phyloP scores from a whole-genome alignment of 1,284 basidiomycete species.

The Irpex sp. region DNA sequence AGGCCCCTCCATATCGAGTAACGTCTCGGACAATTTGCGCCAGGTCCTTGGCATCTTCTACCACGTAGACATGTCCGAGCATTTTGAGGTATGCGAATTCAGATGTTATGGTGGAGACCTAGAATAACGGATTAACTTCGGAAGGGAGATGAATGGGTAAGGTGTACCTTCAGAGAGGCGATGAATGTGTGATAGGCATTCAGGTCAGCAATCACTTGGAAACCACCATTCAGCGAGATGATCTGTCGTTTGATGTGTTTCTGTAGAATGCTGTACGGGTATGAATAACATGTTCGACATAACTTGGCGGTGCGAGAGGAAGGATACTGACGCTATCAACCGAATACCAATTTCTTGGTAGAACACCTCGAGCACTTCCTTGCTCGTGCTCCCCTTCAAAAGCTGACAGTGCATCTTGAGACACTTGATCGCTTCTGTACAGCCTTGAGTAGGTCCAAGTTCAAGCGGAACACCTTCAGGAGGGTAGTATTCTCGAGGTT shows the following conservation, averaged over 20 bases:
- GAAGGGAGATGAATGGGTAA: not conserved
- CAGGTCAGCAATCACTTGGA: slow-evolving; percentile 95
- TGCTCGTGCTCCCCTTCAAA: slow-evolving; percentile 92
- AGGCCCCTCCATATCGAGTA: slow-evolving; percentile 92
- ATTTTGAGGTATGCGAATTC: slow-evolving; percentile 97
- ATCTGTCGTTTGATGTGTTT: slow-evolving; percentile 98
- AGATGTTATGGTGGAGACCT: slow-evolving; percentile 75
- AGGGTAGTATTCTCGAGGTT: slow-evolving; percentile 92
- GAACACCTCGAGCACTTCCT: slow-evolving; percentile 97
- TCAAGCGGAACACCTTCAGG: slow-evolving; percentile 81
- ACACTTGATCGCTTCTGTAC: slow-evolving; percentile 87
- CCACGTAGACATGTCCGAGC: slow-evolving; percentile 95
- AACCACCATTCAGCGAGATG: slow-evolving; percentile 93
- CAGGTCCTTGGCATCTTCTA: slow-evolving; percentile 92
- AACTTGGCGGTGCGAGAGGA: not conserved
- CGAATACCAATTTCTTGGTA: slow-evolving; percentile 97
- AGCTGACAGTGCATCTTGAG: slow-evolving; percentile 92
- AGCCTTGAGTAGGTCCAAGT: slow-evolving; percentile 88
- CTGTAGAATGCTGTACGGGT: slow-evolving; percentile 80
- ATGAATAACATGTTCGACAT: not conserved
- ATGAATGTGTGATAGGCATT: slow-evolving; percentile 95
- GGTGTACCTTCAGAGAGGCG: slow-evolving; percentile 74
- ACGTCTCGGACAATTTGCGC: slow-evolving; percentile 96
- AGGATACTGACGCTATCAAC: slow-evolving; percentile 78
- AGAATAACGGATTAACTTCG: not conserved